These are phyloP conservation scores for Coemansia sp. DNA, from an alignment of 192 early-diverging fungal genomes.

Conservation along the genomic window DNA sequence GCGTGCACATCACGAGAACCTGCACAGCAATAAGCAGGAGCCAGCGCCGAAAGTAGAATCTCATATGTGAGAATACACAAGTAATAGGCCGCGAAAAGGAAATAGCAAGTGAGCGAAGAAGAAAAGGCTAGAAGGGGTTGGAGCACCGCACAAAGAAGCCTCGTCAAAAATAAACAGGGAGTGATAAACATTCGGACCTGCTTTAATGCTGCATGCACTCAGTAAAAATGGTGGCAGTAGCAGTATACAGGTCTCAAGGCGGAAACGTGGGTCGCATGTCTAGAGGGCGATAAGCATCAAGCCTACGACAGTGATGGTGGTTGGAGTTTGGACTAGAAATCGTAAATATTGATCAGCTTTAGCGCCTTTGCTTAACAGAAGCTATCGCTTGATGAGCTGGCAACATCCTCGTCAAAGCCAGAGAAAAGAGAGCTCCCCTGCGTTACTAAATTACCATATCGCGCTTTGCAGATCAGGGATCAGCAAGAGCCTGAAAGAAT, in stretches of 20 bases:
- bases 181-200: neutral
- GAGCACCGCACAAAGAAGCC: neutral
- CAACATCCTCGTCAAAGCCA: too few species aligned
- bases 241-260: neutral
- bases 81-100: neutral
- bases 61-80: constrained; percentile 19
- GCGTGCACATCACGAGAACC: constrained; percentile 2
- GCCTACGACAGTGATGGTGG: too few species aligned
- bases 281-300: too few species aligned
- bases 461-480: neutral
- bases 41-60: constrained; percentile 30
- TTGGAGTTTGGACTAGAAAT: too few species aligned
- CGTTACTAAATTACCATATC: neutral
- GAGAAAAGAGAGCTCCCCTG: too few species aligned
- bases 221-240: too few species aligned
- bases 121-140: neutral
- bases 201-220: neutral
- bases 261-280: neutral
- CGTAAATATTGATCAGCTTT: too few species aligned
- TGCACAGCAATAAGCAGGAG: constrained; percentile 20
- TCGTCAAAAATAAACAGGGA: neutral
- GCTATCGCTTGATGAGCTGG: too few species aligned
- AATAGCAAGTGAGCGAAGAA: neutral
- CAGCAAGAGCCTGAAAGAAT: neutral
- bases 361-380: too few species aligned